Evolutionary conservation across 345 rosid genomes (phyloP).

Genomic region (Murraya paniculata): DNA sequence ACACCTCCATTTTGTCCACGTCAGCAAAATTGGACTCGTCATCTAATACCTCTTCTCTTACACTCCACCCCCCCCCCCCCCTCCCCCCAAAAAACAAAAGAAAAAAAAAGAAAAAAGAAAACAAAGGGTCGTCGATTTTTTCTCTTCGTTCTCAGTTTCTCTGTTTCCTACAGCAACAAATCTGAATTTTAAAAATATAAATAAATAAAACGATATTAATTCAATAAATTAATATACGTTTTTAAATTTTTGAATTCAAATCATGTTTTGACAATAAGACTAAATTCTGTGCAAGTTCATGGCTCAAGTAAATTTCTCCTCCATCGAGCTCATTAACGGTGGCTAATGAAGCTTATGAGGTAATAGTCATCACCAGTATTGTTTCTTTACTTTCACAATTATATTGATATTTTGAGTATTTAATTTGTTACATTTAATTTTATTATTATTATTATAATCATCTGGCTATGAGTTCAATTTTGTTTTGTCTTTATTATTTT

Average conservation of each 20-base stretch:
- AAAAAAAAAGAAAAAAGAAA: background rate
- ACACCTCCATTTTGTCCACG: conserved; percentile 48
- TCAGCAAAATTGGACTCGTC: conserved; percentile 26
- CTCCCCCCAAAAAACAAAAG: background rate
- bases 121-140: conserved; percentile 27
- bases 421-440: background rate
- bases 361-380: conserved; percentile 8
- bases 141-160: conserved; percentile 7
- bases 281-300: conserved; percentile 9
- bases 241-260: background rate
- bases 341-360: conserved; percentile 23
- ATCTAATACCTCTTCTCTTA: conserved; percentile 23
- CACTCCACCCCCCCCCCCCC: background rate
- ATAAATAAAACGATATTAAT: background rate
- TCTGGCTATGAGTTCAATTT: conserved; percentile 11
- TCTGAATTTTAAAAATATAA: background rate
- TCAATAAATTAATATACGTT: background rate
- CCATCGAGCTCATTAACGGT: conserved; percentile 23
- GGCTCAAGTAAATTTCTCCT: background rate
- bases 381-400: conserved; percentile 13
- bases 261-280: conserved; percentile 8
- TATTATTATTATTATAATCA: background rate
- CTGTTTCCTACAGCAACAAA: conserved; percentile 23
- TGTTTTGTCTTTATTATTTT: conserved; percentile 7
- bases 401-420: background rate